Evolutionary conservation across 768 basidiomycete genomes (phyloP), one percentile per base, ranked within the genome.

Genomic region (Hydnum rufescens): DNA sequence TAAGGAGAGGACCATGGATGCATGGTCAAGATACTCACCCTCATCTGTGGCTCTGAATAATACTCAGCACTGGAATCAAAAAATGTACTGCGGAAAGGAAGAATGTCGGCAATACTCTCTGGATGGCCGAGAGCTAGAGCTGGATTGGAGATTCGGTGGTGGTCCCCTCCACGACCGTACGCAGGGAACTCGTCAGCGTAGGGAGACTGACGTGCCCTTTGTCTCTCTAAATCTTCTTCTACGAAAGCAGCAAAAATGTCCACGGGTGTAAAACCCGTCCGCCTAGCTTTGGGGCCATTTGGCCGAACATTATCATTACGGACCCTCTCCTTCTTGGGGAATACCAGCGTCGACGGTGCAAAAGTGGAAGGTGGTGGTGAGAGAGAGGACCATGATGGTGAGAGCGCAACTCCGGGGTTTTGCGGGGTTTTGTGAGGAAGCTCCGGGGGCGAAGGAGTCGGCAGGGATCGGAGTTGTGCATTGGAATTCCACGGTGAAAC

Each of bases 41-140:
- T 80, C 93, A 99, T 97, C 64, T 99, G 95, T 2, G 93, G 89
- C 63, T 96, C 92, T 57, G 83, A 89, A 69, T 96, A 99, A 63
- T 97, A 97, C 62, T 97, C 92, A 60, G 78, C 76, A 55, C 89
- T 89, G 86, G 89, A 96, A 61, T 96, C 93, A 62, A 82, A 99
- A 67, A 86, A 93, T 5, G 76, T 71, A 61, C 88, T 92, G 66
- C 86, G 88, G 60, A 99, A 65, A 0, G 95, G 95, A 57, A 97
- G 64, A 2, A 82, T 76, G 63, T 93, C 84, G 54, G 31, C 26
- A 29, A 30, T 29, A 25, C 16, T 32, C 6, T 50, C 49, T 16
- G 16, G 8, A 16, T 50, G 16, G 29, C 49, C 49, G 6, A 50
- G 25, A 8, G 49, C 49, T 8, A 50, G 44, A 16, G 44, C 16